phyloP scores from a whole-genome alignment of 345 rosid genomes.

The Citrus glauca region DNA sequence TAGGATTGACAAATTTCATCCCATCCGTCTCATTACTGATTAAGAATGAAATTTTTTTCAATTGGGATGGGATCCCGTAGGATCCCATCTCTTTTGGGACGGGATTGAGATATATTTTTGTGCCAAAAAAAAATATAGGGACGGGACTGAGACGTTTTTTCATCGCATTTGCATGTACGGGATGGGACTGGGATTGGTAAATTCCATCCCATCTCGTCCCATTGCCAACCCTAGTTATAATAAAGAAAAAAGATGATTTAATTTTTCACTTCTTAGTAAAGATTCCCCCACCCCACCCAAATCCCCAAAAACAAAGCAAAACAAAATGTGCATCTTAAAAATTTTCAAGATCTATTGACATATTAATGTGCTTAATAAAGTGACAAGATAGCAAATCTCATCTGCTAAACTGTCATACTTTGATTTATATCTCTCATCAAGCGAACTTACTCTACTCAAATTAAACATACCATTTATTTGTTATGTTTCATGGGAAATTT shows the following conservation, averaged over 20 bases:
- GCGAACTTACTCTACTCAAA: background rate
- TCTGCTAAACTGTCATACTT: background rate
- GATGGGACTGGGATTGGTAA: no score
- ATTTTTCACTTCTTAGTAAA: background rate
- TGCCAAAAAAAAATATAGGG: no score
- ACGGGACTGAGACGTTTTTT: no score
- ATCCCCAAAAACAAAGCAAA: background rate
- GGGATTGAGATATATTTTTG: no score
- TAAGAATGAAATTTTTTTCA: no score
- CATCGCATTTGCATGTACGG: no score
- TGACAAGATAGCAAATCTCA: background rate
- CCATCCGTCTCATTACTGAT: no score
- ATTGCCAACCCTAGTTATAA: background rate
- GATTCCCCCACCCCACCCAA: no score
- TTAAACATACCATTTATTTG: background rate
- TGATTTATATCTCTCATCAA: background rate
- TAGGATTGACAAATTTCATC: no score
- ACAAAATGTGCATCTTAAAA: background rate
- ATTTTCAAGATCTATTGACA: background rate
- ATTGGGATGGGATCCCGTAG: no score
- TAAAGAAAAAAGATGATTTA: background rate
- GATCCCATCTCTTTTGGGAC: no score
- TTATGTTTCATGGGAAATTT: slow-evolving; percentile 9
- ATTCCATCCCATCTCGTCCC: no score
- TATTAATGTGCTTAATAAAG: background rate